Evolutionary conservation across 352 stramenopile genomes (phyloP).

Genomic region (Globisporangium alternatum): DNA sequence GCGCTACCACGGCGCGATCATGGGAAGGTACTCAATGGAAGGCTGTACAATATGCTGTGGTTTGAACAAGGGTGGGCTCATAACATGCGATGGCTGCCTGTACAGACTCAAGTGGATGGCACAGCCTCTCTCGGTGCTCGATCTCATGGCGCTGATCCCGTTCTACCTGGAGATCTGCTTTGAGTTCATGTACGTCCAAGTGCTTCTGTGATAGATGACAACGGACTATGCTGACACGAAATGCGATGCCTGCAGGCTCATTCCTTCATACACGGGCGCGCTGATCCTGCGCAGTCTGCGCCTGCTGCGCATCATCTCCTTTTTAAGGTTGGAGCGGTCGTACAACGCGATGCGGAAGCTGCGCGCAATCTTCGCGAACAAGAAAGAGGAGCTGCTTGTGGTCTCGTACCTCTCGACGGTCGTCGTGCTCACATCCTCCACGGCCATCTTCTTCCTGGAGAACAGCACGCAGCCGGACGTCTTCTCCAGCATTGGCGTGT

Average conservation of each 20-base stretch:
- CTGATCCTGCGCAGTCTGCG: slow-evolving; percentile 53
- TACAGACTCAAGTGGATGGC: slow-evolving; percentile 56
- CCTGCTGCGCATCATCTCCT: slow-evolving; percentile 56
- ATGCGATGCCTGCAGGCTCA: slow-evolving; percentile 7
- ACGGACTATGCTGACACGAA: not conserved
- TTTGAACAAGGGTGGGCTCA: not conserved
- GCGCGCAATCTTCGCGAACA: slow-evolving; percentile 44
- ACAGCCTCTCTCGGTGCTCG: slow-evolving; percentile 52
- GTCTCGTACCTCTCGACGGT: slow-evolving; percentile 56
- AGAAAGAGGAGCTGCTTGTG: slow-evolving; percentile 63
- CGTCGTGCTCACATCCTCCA: slow-evolving; percentile 52
- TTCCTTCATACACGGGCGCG: slow-evolving; percentile 33
- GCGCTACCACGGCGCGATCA: slow-evolving; percentile 32
- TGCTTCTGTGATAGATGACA: not conserved
- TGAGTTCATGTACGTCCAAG: slow-evolving; percentile 34
- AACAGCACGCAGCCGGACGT: slow-evolving; percentile 40
- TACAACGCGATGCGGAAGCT: slow-evolving; percentile 65
- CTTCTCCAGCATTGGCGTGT: slow-evolving; percentile 49
- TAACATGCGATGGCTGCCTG: not conserved
- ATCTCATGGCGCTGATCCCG: slow-evolving; percentile 47
- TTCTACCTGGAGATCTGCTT: slow-evolving; percentile 63
- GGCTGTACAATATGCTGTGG: not conserved
- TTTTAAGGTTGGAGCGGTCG: slow-evolving; percentile 53
- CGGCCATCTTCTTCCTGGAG: slow-evolving; percentile 67
- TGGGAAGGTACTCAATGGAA: slow-evolving; percentile 26